Evolutionary conservation across 345 rosid genomes (phyloP).

Genomic region (Salix purpurea): DNA sequence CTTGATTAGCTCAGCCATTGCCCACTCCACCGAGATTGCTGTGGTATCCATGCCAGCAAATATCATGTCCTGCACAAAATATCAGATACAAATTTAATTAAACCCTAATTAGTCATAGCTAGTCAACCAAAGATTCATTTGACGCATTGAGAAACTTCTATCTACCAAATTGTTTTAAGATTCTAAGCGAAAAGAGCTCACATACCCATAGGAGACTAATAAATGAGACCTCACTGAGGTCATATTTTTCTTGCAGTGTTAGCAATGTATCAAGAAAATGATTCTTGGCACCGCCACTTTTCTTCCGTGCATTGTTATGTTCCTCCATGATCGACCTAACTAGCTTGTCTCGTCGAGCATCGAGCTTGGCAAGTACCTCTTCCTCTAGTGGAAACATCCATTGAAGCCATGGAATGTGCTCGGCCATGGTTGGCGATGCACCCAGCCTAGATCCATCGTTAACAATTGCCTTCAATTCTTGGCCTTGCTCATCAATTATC

Average conservation of each 20-base stretch:
- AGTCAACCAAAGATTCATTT: no score
- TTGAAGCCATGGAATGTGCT: constrained; percentile 86
- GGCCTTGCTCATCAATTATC: constrained; percentile 72
- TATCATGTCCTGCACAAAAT: constrained; percentile 75
- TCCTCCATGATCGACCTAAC: constrained; percentile 82
- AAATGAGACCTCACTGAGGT: constrained; percentile 81
- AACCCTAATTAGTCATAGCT: neutral
- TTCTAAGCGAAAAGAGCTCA: no score
- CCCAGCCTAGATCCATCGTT: constrained; percentile 72
- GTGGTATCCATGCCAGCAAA: constrained; percentile 94
- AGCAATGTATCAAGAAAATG: constrained; percentile 88
- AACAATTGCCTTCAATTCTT: constrained; percentile 76
- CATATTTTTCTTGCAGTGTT: constrained; percentile 69
- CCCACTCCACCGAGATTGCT: constrained; percentile 79
- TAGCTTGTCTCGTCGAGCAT: constrained; percentile 63
- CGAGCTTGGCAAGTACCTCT: constrained; percentile 65
- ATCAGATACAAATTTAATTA: neutral
- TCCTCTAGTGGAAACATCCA: constrained; percentile 91
- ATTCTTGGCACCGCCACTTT: constrained; percentile 46
- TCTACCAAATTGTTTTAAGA: no score
- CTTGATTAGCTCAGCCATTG: constrained; percentile 76
- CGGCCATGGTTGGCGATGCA: constrained; percentile 69
- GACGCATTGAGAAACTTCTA: no score
- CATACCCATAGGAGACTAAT: constrained; percentile 88
- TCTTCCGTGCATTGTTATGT: constrained; percentile 63